These are phyloP conservation scores for Coemansia javaensis DNA, from an alignment of 192 early-diverging fungal genomes.

Conservation along the genomic window DNA sequence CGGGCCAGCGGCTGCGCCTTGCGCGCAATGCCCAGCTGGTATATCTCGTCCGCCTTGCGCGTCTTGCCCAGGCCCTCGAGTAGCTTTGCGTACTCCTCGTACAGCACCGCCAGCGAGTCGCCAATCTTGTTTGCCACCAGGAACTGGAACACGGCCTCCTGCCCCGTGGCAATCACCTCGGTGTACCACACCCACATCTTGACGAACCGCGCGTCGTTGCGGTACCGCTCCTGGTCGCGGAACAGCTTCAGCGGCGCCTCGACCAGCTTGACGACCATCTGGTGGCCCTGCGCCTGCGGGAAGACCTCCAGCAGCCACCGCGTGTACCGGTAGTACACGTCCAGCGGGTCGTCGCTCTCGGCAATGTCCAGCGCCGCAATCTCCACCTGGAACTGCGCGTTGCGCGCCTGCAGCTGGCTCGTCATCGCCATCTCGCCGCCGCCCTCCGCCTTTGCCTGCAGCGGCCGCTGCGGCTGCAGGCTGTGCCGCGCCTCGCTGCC, in stretches of 20 bases:
- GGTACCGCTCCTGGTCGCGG: conserved; percentile 53
- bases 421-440: background rate
- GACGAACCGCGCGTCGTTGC: conserved; percentile 57
- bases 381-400: conserved; percentile 35
- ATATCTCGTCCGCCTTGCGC: conserved; percentile 59
- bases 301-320: conserved; percentile 60
- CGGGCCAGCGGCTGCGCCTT: conserved; percentile 66
- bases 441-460: background rate
- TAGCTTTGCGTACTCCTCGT: conserved; percentile 68
- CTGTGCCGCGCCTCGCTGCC: conserved; percentile 13
- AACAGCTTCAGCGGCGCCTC: conserved; percentile 50
- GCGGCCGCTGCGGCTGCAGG: conserved; percentile 12
- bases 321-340: conserved; percentile 56
- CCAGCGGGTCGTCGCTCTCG: conserved; percentile 54
- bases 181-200: conserved; percentile 62
- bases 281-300: conserved; percentile 54
- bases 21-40: conserved; percentile 60
- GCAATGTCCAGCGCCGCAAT: conserved; percentile 22
- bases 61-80: conserved; percentile 53
- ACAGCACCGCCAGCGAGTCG: conserved; percentile 56
- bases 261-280: conserved; percentile 52
- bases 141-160: conserved; percentile 72
- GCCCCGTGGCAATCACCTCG: conserved; percentile 41
- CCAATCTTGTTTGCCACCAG: conserved; percentile 71
- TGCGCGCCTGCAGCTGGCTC: conserved; percentile 23